Conservation (phyloP, 106 monocot genomes). For the Alisma plantagoaquatica region DNA sequence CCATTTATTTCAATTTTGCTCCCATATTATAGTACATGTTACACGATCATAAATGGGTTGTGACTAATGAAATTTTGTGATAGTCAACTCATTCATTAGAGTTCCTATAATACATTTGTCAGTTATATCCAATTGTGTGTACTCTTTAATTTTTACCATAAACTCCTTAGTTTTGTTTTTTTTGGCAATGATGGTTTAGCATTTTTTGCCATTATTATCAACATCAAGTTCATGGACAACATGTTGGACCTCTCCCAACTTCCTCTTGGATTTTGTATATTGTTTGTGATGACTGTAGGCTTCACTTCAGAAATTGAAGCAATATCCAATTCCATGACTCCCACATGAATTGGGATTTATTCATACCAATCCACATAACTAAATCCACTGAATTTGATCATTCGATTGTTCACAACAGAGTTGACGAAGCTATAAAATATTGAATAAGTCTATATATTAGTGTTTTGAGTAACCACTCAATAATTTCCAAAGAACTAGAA, state of each 20-base stretch:
- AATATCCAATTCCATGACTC: neutral
- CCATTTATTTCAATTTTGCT: conserved; percentile 2
- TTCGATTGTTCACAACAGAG: no score
- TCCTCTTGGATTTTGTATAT: neutral
- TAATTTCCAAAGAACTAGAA: no score
- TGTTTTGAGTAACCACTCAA: no score
- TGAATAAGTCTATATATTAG: no score
- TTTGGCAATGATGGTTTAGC: conserved; percentile 1
- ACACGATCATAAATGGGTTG: conserved; percentile 10
- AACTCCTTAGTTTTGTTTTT: conserved; percentile 4
- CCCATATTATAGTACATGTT: conserved; percentile 8
- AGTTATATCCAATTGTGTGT: neutral
- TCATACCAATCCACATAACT: no score
- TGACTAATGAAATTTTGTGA: conserved; percentile 12
- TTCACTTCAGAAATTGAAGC: neutral
- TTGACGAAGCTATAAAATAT: no score
- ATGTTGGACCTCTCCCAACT: conserved; percentile 10
- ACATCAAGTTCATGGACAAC: conserved; percentile 12
- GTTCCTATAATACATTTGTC: conserved; percentile 11
- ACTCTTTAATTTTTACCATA: neutral
- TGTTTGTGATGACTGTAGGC: neutral
- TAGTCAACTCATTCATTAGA: conserved; percentile 7
- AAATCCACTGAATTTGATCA: no score
- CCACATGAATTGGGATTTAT: no score
- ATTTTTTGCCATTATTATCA: conserved; percentile 1